Evolutionary conservation across 768 basidiomycete genomes (phyloP), one percentile per base, ranked within the genome.

Genomic region (Pleurotus cornucopiae): DNA sequence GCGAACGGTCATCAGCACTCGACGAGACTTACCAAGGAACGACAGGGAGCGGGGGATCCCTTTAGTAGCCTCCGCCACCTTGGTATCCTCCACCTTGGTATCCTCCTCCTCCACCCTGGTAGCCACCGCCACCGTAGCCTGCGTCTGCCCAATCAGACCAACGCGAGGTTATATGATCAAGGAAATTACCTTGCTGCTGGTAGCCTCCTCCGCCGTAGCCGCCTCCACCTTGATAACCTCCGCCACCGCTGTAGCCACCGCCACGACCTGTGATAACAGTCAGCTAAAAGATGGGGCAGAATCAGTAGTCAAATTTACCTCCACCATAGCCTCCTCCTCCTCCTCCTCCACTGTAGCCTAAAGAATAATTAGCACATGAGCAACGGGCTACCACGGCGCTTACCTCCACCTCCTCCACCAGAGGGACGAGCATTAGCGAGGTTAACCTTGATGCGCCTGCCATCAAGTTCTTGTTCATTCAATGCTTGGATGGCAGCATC

Each of bases 391-490:
- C 43, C 14, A 13, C 37, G 21, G 48, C 48, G 46, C 37, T 26
- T 30, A 44, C 66, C 57, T 30, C 63, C 63, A 30, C 60, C 61
- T 18, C 60, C 61, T 18, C 78, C 75, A 3, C 80, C 81, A n/a
- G 73, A 67, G 46, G 73, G 70, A 49, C 87, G 80, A 48, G 86
- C 83, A 60, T 91, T 90, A 39, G 89, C 88, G 52, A 89, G 76
- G 77, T 96, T 98, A 51, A 86, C 85, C 71, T 93, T 93, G 68
- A 98, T 85, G 58, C 89, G 81, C 62, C 96, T 84, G 49, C 95
- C 94, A 73, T 98, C 96, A 60, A 98, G 85, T 62, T 96, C 92
- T 62, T 88, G 84, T 67, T 97, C 95, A 74, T 98, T 89, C 69
- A 96, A 75, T 41, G 69, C 74, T 45, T 49, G 58, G 68, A 97